phyloP scores from a whole-genome alignment of 1,284 basidiomycete genomes.

The Gomphus bonarii region DNA sequence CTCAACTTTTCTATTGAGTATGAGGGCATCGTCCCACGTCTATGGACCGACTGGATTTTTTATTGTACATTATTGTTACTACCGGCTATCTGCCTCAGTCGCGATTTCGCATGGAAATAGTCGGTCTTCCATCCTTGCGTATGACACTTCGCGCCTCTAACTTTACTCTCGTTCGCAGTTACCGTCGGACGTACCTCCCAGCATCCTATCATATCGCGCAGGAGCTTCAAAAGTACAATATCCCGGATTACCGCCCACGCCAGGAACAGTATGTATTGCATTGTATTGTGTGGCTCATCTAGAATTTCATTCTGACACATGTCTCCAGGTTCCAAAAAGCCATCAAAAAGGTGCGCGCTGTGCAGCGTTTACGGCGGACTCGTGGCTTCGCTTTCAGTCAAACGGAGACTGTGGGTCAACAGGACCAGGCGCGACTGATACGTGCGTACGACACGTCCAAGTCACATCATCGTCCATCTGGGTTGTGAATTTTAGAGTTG shows the following conservation, averaged over 20 bases:
- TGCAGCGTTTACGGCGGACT: constrained; percentile 89
- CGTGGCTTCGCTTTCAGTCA: constrained; percentile 96
- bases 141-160: constrained; percentile 4
- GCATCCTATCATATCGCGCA: constrained; percentile 95
- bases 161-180: constrained; percentile 37
- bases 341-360: constrained; percentile 95
- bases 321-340: constrained; percentile 80
- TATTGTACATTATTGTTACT: constrained; percentile 88
- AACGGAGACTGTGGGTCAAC: constrained; percentile 72
- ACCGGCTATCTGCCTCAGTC: constrained; percentile 78
- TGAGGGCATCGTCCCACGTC: constrained; percentile 70
- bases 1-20: constrained; percentile 91
- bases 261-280: constrained; percentile 78
- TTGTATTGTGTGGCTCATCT: constrained; percentile 1
- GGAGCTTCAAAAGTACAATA: constrained; percentile 94
- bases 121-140: constrained; percentile 26
- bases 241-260: constrained; percentile 92
- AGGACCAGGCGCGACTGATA: constrained; percentile 82
- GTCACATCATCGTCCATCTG: constrained; percentile 55
- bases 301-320: constrained; percentile 2
- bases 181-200: constrained; percentile 84
- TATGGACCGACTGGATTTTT: constrained; percentile 84
- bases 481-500: constrained; percentile 19
- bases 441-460: constrained; percentile 86
- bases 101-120: constrained; percentile 97